These are phyloP conservation scores for Copromyces sp. DNA, from an alignment of 495 filamentous ascomycete genomes.

Conservation along the genomic window DNA sequence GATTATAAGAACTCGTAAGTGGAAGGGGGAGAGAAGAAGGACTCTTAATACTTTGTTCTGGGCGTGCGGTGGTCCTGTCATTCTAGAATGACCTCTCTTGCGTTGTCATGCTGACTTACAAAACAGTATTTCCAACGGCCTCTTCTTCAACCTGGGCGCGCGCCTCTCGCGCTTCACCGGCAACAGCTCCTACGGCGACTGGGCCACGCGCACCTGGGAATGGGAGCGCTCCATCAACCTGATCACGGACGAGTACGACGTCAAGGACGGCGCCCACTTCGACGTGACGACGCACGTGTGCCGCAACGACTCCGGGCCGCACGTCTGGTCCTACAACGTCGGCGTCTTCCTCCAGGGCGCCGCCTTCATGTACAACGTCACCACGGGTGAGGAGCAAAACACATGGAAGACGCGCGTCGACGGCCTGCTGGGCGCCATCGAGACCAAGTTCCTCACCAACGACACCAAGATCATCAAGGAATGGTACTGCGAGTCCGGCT, in stretches of 20 bases:
- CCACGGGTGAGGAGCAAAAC: conserved; percentile 32
- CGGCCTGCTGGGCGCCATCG: conserved; percentile 44
- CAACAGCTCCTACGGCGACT: conserved; percentile 64
- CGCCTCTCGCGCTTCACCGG: conserved; percentile 65
- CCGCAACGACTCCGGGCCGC: conserved; percentile 40
- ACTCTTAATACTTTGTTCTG: background rate
- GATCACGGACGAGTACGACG: conserved; percentile 48
- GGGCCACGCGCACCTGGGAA: conserved; percentile 61
- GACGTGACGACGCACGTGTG: conserved; percentile 38
- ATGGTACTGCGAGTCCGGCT: conserved; percentile 51
- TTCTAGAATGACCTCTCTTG: background rate
- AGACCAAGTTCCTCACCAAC: conserved; percentile 46
- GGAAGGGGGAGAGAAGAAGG: background rate
- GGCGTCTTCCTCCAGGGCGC: conserved; percentile 64
- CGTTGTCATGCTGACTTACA: background rate
- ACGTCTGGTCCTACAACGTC: conserved; percentile 71
- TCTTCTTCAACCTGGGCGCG: conserved; percentile 73
- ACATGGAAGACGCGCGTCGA: conserved; percentile 48
- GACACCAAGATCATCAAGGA: conserved; percentile 52
- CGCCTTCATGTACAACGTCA: conserved; percentile 69
- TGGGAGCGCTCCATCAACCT: conserved; percentile 55
- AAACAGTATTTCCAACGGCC: conserved; percentile 54
- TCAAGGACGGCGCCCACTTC: conserved; percentile 58
- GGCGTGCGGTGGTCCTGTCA: background rate
- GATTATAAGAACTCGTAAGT: conserved; percentile 59